phyloP scores from a whole-genome alignment of 2,329 filamentous ascomycete genomes.

The Colletotrichum abscissum region DNA sequence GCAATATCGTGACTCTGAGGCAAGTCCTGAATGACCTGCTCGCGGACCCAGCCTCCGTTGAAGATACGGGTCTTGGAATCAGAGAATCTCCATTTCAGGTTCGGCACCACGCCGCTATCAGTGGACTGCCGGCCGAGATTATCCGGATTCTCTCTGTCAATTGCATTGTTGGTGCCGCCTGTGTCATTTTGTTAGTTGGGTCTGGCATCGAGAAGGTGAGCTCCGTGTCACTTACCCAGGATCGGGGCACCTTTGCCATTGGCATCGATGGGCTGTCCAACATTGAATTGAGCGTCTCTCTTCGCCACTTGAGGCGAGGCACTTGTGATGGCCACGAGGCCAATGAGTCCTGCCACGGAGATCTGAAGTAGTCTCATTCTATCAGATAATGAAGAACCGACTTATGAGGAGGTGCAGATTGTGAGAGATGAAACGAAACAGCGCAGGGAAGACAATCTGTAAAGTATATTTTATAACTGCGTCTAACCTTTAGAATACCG shows the following conservation, averaged over 20 bases:
- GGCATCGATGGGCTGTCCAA: slow-evolving; percentile 67
- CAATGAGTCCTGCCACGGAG: background rate
- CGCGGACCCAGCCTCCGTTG: slow-evolving; percentile 73
- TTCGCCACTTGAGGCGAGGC: slow-evolving; percentile 10
- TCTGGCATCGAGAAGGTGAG: background rate
- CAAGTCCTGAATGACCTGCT: slow-evolving; percentile 75
- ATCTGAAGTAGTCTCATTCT: slow-evolving; percentile 17
- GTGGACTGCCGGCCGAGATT: slow-evolving; percentile 71
- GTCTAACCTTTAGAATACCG: background rate
- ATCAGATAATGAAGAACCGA: background rate
- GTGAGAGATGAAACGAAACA: background rate
- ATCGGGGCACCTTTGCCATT: slow-evolving; percentile 69
- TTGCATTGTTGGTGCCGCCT: slow-evolving; percentile 72
- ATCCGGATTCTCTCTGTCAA: slow-evolving; percentile 73
- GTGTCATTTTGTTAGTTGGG: background rate
- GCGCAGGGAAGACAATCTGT: background rate
- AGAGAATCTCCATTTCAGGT: slow-evolving; percentile 77
- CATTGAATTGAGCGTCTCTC: slow-evolving; percentile 49
- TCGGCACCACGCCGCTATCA: slow-evolving; percentile 72
- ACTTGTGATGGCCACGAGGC: background rate
- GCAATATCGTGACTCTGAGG: slow-evolving; percentile 74
- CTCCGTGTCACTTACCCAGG: slow-evolving; percentile 55
- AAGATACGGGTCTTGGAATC: slow-evolving; percentile 73
- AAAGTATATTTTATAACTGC: background rate
- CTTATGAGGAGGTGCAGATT: background rate